phyloP scores from a whole-genome alignment of 352 stramenopile genomes.

The Achlya hypogyna region DNA sequence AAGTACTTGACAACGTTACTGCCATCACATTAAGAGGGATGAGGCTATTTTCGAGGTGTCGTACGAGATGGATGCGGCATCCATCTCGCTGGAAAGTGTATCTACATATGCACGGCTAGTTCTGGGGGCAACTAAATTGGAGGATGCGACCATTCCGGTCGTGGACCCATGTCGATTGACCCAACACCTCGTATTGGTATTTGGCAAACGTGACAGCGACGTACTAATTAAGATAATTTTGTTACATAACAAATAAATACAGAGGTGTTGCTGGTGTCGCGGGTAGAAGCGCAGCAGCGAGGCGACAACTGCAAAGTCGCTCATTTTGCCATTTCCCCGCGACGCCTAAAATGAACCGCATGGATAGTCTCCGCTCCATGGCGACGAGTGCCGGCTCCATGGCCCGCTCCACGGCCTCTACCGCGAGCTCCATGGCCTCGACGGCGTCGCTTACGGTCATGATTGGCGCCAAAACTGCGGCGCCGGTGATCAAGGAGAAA shows the following conservation, averaged over 20 bases:
- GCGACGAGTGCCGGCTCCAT: not conserved
- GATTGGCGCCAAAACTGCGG: not conserved
- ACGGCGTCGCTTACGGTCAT: not conserved
- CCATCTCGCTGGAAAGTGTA: too few species aligned
- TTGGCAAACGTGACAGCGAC: not conserved
- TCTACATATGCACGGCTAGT: too few species aligned
- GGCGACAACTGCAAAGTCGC: not conserved
- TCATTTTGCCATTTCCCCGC: not conserved
- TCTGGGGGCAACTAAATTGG: too few species aligned
- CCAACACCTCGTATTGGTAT: not conserved
- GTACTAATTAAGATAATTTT: not conserved
- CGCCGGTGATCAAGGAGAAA: constrained; percentile 16
- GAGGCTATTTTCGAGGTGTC: too few species aligned
- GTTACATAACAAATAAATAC: not conserved
- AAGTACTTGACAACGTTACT: too few species aligned
- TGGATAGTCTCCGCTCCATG: constrained; percentile 13
- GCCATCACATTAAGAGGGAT: too few species aligned
- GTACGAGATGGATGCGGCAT: too few species aligned
- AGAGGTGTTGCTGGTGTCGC: too few species aligned
- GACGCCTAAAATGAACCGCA: not conserved
- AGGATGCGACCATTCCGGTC: too few species aligned
- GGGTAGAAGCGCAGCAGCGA: not conserved
- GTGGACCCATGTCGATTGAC: too few species aligned
- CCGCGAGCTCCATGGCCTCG: not conserved
- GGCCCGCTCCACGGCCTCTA: not conserved